Conservation (phyloP, 176 grass and related monocot species). For the Oryza longistaminata region DNA sequence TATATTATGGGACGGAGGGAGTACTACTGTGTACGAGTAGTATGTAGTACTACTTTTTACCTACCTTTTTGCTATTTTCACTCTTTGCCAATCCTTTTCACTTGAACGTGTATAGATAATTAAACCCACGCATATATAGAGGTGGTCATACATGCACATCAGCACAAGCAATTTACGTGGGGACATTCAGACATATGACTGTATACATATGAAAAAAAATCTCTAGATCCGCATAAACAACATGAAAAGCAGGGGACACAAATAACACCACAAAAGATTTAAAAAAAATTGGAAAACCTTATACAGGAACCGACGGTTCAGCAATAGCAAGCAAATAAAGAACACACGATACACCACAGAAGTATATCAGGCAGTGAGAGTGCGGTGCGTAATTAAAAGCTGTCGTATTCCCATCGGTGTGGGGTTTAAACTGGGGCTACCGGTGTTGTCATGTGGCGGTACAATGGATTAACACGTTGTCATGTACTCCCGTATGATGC, state of each 20-base stretch:
- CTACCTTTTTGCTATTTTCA: too few species aligned
- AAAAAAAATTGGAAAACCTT: neutral
- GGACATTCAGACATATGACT: neutral
- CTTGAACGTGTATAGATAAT: neutral
- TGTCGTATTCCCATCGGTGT: neutral
- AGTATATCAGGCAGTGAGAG: neutral
- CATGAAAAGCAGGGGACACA: neutral
- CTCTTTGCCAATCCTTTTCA: neutral
- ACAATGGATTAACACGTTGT: neutral
- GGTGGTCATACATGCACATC: neutral
- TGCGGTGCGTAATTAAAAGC: neutral
- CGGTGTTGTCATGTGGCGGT: neutral
- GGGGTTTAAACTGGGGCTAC: neutral
- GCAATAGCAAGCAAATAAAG: neutral
- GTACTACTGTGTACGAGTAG: neutral
- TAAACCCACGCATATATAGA: neutral
- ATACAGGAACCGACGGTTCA: neutral
- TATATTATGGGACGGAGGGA: too few species aligned
- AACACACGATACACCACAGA: neutral
- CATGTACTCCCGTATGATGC: neutral
- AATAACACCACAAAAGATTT: too few species aligned
- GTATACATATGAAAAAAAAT: too few species aligned
- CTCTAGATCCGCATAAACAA: neutral
- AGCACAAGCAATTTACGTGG: neutral
- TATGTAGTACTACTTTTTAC: too few species aligned